phyloP scores from a whole-genome alignment of 1,284 basidiomycete genomes.

The Xerocomus minutiporus region DNA sequence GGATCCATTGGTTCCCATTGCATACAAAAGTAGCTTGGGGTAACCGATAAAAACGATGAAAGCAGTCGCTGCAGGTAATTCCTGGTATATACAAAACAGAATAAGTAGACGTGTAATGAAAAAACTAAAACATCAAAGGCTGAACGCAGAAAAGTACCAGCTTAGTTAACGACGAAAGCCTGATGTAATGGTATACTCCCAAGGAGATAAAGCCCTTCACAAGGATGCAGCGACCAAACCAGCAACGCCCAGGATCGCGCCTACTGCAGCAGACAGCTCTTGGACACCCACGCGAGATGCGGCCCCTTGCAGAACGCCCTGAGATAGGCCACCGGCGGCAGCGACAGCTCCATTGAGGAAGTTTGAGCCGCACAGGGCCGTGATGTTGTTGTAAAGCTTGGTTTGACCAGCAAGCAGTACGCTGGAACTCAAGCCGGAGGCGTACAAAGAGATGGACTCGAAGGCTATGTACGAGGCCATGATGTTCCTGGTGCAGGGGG shows the following conservation, averaged over 20 bases:
- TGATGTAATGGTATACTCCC: constrained; percentile 19
- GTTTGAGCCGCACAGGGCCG: constrained; percentile 50
- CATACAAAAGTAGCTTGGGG: background rate
- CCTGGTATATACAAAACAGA: constrained; percentile 22
- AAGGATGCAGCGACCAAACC: constrained; percentile 23
- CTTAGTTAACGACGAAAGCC: constrained; percentile 21
- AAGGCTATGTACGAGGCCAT: constrained; percentile 72
- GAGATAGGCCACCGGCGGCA: constrained; percentile 59
- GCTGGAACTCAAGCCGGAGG: constrained; percentile 62
- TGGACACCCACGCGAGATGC: constrained; percentile 22
- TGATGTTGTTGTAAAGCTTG: constrained; percentile 60
- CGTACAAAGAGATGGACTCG: constrained; percentile 69
- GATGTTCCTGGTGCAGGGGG: constrained; percentile 72
- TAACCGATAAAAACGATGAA: constrained; percentile 3
- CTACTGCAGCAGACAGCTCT: constrained; percentile 24
- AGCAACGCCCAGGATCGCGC: constrained; percentile 26
- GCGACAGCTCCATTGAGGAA: constrained; percentile 63
- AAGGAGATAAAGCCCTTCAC: constrained; percentile 7
- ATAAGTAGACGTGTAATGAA: constrained; percentile 8
- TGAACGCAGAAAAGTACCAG: constrained; percentile 18
- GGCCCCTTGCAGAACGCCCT: constrained; percentile 26
- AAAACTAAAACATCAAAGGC: constrained; percentile 15
- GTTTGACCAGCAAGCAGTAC: constrained; percentile 63
- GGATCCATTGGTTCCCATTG: background rate
- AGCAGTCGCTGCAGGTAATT: constrained; percentile 7